Evolutionary conservation across 768 basidiomycete species (phyloP), one percentile per base, ranked within the genome.

Genomic region (Leccinellum rugosiceps): DNA sequence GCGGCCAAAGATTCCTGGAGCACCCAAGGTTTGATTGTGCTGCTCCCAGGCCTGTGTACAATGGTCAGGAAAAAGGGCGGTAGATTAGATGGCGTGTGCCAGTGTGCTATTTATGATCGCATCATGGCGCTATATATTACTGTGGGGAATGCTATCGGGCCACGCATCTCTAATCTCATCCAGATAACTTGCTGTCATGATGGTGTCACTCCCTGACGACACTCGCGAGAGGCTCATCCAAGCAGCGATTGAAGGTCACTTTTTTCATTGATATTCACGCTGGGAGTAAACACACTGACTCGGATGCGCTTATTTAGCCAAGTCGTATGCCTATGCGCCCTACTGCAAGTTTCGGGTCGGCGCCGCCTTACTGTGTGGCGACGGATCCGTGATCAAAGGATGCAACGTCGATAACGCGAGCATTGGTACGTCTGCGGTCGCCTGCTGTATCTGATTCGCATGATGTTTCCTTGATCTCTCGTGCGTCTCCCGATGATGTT

Each of bases 291-390:
- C n/a, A 3, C n/a, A 41, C 38, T 41, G 38, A n/a, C n/a, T n/a
- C n/a, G n/a, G n/a, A 41, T 15, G n/a, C n/a, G n/a, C 10, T n/a
- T 41, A 6, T 21, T 10, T n/a, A 91, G 89, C 85, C 13, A 90
- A 85, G 69, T 76, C 87, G 59, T 77, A 81, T 32, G 80, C 89
- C 0, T 95, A 97, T 72, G 82, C 76, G 32, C 92, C 85, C 0
- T 98, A 97, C 74, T 94, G 92, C 28, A 87, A 92, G 28, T 97
- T 99, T 69, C 85, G 88, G 7, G 96, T 98, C n/a, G 96, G 96
- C 0, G 95, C 94, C 0, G 91, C 94, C 1, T 73, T 98, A 11
- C 73, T 98, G 17, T 76, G 86, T 2, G 67, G 80, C 0, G 83
- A 88, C 43, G 92, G 91, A 0, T 70, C 76, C 9, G 82, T 96